A percentile compares a stretch with the other conserved stretches of the same genome.
Conservation (phyloP, 75 land plant genomes). For the Pseudotsuga menziesii region DNA sequence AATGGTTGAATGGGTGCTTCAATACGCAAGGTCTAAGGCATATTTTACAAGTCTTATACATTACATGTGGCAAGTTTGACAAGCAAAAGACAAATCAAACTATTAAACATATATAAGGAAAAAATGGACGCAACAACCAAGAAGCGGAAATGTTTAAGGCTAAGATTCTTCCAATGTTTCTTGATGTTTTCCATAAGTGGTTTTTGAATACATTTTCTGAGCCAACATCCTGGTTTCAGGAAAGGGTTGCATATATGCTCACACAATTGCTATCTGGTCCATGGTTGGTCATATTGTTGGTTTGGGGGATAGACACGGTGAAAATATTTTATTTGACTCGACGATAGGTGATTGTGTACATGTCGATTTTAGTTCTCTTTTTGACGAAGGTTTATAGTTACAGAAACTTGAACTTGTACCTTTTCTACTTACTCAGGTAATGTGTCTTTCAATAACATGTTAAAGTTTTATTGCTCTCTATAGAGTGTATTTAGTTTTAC, state of each 20-base stretch:
- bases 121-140: slow-evolving; percentile 58
- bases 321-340: slow-evolving; percentile 97
- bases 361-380: slow-evolving; percentile 98
- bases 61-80: slow-evolving; percentile 89
- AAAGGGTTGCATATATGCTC: slow-evolving; percentile 95
- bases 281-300: slow-evolving; percentile 99
- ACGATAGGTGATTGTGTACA: slow-evolving; percentile 99
- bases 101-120: slow-evolving; percentile 87
- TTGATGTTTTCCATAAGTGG: slow-evolving; percentile 96
- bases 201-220: slow-evolving; percentile 92
- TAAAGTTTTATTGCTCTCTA: neutral
- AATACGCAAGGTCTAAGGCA: slow-evolving; percentile 99
- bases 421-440: slow-evolving; percentile 96
- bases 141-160: slow-evolving; percentile 74
- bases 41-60: slow-evolving; percentile 89
- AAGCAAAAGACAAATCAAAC: slow-evolving; percentile 87
- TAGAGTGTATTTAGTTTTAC: neutral
- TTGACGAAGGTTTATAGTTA: slow-evolving; percentile 90
- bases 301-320: slow-evolving; percentile 97
- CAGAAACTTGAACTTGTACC: slow-evolving; percentile 99
- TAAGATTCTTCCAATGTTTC: slow-evolving; percentile 95
- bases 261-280: slow-evolving; percentile 98
- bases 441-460: neutral
- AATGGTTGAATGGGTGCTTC: slow-evolving; percentile 99
- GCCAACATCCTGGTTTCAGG: slow-evolving; percentile 98